Evolutionary conservation across 2,329 filamentous ascomycete genomes (phyloP), one percentile per base, ranked within the genome.

Genomic region (Neofusicoccum laricinum): DNA sequence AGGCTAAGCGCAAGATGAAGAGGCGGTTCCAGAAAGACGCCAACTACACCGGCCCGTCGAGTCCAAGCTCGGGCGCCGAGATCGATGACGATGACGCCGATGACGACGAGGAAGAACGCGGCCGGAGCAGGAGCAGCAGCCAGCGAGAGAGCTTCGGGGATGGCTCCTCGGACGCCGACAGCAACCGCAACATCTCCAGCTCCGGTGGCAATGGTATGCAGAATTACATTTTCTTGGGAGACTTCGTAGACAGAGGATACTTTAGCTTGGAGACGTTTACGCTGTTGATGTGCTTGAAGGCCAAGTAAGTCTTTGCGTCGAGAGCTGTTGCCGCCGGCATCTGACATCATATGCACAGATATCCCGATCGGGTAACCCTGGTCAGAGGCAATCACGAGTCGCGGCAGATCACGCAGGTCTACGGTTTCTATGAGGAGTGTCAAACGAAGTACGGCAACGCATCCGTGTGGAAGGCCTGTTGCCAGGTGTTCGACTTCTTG

Each of bases 401-500:
- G 68, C 90, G 95, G 72, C 95, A 99, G 81, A 99, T 99, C 78
- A 99, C 95, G 50, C 94, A 98, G 79, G 95, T 99, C 66, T 99
- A 99, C 78, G 95, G 95, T 67, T 99, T 99, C 83, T 99, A 99
- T 83, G 95, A 98, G 78, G 95, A 99, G 79, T 99, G 95, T 78
- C 87, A 98, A 72, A 91, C 93, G 77, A 99, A 99, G 83, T 99
- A 99, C 77, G 95, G 95, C 78, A 98, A 97, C 75, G 94, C 95
- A 67, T 98, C 97, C 72, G 95, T 99, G 68, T 99, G 95, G 95
- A 97, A 97, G 84, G 97, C 92, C 77, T 99, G 97, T 78, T 97
- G 93, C 75, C 94, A 99, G 79, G 89, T 99, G 63, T 99, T 99
- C 81, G 95, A 99, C 82, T 99, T 95, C 82, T 91, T 99, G 43